These are phyloP conservation scores for Avena insularis DNA, from an alignment of 176 grass and related monocot genomes.

Conservation along the genomic window DNA sequence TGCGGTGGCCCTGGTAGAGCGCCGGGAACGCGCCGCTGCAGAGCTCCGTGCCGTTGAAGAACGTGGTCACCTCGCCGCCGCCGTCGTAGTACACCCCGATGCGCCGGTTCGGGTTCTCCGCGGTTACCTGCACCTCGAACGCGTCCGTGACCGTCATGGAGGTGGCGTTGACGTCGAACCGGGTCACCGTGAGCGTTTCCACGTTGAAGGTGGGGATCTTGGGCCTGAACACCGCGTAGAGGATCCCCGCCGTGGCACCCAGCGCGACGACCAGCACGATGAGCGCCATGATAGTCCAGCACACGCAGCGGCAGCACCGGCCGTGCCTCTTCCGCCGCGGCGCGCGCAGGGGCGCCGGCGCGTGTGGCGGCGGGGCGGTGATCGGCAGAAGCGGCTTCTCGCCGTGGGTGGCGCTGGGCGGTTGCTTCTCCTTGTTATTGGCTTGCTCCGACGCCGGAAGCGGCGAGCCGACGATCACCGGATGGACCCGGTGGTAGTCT, in stretches of 20 bases:
- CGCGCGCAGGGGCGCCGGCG: slow-evolving; percentile 15
- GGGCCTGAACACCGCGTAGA: slow-evolving; percentile 80
- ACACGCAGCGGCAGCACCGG: slow-evolving; percentile 77
- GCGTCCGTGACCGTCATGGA: slow-evolving; percentile 41
- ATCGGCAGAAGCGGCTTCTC: background rate
- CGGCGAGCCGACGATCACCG: slow-evolving; percentile 46
- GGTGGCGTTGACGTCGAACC: slow-evolving; percentile 55
- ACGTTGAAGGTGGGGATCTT: slow-evolving; percentile 86
- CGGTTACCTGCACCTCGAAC: slow-evolving; percentile 71
- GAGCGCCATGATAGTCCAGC: slow-evolving; percentile 55
- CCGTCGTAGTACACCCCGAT: slow-evolving; percentile 90
- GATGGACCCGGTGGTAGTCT: slow-evolving; percentile 75
- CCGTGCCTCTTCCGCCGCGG: slow-evolving; percentile 25
- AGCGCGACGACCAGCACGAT: slow-evolving; percentile 52
- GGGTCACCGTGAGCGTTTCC: slow-evolving; percentile 58
- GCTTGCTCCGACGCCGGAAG: slow-evolving; percentile 24
- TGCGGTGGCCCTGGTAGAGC: slow-evolving; percentile 92
- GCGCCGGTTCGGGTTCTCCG: slow-evolving; percentile 71
- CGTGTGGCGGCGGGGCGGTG: slow-evolving; percentile 30
- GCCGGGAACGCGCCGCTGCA: slow-evolving; percentile 70
- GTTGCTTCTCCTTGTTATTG: background rate
- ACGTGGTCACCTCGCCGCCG: slow-evolving; percentile 60
- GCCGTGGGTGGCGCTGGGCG: background rate
- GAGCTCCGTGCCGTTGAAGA: slow-evolving; percentile 70
- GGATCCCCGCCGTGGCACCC: slow-evolving; percentile 73